These are phyloP conservation scores for Akanthomyces lecanii DNA, from an alignment of 2,329 filamentous ascomycete genomes.

Conservation along the genomic window DNA sequence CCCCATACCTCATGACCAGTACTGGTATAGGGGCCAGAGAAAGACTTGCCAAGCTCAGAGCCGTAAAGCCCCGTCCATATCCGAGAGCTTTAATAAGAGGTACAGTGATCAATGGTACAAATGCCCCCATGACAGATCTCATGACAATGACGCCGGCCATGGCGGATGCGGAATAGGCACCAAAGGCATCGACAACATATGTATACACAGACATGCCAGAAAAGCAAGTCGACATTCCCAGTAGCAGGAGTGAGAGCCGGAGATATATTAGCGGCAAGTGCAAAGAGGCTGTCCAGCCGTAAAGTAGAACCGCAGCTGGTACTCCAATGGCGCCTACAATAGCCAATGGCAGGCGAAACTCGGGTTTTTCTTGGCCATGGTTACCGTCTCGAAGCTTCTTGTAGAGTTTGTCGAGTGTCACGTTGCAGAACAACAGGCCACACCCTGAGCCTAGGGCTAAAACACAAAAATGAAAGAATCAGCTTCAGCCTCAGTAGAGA, in stretches of 20 bases:
- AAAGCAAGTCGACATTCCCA: neutral
- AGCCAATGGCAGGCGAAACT: constrained; percentile 50
- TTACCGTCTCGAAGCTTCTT: constrained; percentile 39
- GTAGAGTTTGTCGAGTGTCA: constrained; percentile 50
- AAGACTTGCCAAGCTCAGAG: constrained; percentile 40
- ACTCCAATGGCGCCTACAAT: constrained; percentile 34
- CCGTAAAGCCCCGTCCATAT: constrained; percentile 48
- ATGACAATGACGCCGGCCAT: constrained; percentile 12
- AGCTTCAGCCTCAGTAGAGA: neutral
- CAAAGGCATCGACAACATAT: constrained; percentile 14
- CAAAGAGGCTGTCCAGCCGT: constrained; percentile 8
- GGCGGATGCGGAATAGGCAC: constrained; percentile 9
- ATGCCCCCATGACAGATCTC: constrained; percentile 49
- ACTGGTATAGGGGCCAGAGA: constrained; percentile 47
- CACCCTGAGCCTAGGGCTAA: constrained; percentile 45
- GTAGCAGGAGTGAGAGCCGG: neutral
- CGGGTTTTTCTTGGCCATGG: constrained; percentile 42
- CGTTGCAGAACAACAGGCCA: constrained; percentile 46
- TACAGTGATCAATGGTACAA: constrained; percentile 48
- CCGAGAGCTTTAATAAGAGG: constrained; percentile 46
- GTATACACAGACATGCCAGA: neutral
- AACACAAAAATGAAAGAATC: neutral
- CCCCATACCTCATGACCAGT: constrained; percentile 47
- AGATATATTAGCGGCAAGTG: neutral
- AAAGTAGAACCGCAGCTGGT: neutral